phyloP scores from a whole-genome alignment of 1,284 basidiomycete species.

The Fistulina hepatica region DNA sequence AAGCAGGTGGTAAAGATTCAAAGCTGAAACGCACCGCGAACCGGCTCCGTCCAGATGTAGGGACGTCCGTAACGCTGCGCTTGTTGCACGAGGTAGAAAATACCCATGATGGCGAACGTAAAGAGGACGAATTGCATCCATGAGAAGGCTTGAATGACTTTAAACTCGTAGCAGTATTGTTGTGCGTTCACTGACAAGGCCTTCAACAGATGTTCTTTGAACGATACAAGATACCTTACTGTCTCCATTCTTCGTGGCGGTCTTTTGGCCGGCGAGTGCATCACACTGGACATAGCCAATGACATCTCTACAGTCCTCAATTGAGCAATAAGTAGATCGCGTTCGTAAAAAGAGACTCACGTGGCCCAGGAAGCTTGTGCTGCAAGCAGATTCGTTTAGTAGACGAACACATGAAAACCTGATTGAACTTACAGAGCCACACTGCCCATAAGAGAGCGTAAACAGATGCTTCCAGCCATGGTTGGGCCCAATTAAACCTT shows the following conservation, averaged over 20 bases:
- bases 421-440: constrained; percentile 49
- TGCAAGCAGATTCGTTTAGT: constrained; percentile 19
- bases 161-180: constrained; percentile 66
- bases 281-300: constrained; percentile 59
- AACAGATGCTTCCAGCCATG: constrained; percentile 44
- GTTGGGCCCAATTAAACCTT: constrained; percentile 60
- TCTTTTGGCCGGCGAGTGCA: constrained; percentile 32
- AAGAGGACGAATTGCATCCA: constrained; percentile 43
- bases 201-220: too few relatives aligned
- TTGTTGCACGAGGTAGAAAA: constrained; percentile 10
- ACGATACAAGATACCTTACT: constrained; percentile 38
- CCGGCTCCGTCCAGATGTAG: constrained; percentile 32
- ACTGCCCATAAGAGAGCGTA: constrained; percentile 46
- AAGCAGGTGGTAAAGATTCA: constrained; percentile 5
- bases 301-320: constrained; percentile 43
- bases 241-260: constrained; percentile 40
- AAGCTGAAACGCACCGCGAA: constrained; percentile 26
- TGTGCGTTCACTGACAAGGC: constrained; percentile 41
- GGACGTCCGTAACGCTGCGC: constrained; percentile 32
- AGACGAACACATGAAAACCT: constrained; percentile 3
- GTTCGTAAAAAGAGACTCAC: constrained; percentile 34
- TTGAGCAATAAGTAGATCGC: constrained; percentile 6
- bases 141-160: constrained; percentile 64
- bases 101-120: constrained; percentile 9
- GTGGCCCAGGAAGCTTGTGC: constrained; percentile 66